Percentiles rank a stretch among this genome's conserved stretches.
Evolutionary conservation across 305 asterid species (phyloP).

Genomic region (Fraxinus albicans): DNA sequence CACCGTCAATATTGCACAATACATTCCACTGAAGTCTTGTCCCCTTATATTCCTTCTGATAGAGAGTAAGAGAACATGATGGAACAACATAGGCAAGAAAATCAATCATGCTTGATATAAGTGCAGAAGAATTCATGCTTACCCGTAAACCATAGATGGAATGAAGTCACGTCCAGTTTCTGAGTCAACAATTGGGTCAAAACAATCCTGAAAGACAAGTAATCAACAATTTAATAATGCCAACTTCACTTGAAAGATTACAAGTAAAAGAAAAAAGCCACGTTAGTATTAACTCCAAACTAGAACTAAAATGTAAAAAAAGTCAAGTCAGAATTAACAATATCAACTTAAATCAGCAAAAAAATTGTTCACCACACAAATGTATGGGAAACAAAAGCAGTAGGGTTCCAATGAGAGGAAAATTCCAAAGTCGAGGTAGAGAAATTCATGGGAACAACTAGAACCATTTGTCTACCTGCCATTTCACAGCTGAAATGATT

Average conservation of each 20-base stretch:
- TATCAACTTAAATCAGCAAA: constrained; percentile 1
- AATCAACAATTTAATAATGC: constrained; percentile 24
- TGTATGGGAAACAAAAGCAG: not conserved
- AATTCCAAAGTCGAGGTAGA: not conserved
- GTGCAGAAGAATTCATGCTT: constrained; percentile 29
- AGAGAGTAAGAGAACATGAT: not conserved
- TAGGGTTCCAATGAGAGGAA: not conserved
- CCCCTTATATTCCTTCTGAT: constrained; percentile 93
- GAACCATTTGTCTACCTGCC: not conserved
- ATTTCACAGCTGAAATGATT: not conserved
- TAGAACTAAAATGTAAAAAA: not conserved
- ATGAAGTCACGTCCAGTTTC: constrained; percentile 95
- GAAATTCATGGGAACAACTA: not conserved
- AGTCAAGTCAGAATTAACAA: constrained; percentile 10
- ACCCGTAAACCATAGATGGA: constrained; percentile 98
- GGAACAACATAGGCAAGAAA: constrained; percentile 23
- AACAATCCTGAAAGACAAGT: constrained; percentile 65
- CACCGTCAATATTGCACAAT: constrained; percentile 86
- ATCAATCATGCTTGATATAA: not conserved
- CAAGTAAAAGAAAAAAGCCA: not conserved
- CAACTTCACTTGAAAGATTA: not conserved
- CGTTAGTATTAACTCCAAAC: not conserved
- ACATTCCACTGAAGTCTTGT: constrained; percentile 93
- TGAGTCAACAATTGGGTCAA: constrained; percentile 90
- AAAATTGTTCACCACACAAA: not conserved